Evolutionary conservation across 2,329 filamentous ascomycete species (phyloP).

Genomic region (Trichoderma sp.): DNA sequence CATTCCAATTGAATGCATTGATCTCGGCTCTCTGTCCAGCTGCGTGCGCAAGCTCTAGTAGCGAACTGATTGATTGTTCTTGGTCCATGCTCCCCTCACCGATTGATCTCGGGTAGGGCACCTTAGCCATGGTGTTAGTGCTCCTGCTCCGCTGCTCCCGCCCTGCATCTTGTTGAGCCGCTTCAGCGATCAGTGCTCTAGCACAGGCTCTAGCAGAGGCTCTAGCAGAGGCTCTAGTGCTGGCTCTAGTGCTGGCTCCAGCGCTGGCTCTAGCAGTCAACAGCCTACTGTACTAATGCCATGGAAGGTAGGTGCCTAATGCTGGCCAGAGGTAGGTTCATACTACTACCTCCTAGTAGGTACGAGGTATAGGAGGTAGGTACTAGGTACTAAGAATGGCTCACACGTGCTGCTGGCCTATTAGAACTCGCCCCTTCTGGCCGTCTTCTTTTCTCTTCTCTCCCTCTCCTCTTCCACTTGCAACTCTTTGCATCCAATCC

Average conservation of each 20-base stretch:
- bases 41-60: too few relatives aligned
- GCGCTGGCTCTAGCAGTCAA: too few relatives aligned
- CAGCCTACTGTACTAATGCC: too few relatives aligned
- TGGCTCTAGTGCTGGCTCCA: not conserved
- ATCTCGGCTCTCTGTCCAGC: not conserved
- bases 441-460: not conserved
- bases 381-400: too few relatives aligned
- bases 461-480: not conserved
- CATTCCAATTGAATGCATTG: too few relatives aligned
- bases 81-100: not conserved
- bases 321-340: too few relatives aligned
- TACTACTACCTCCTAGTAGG: too few relatives aligned
- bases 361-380: too few relatives aligned
- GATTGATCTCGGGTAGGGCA: constrained; percentile 14
- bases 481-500: not conserved
- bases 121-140: constrained; percentile 3
- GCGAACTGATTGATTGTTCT: not conserved
- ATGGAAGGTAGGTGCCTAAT: too few relatives aligned
- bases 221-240: not conserved
- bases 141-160: constrained; percentile 1
- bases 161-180: not conserved
- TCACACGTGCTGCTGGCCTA: not conserved
- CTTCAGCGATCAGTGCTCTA: not conserved
- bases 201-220: not conserved
- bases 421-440: not conserved